These are phyloP conservation scores for Pseudogymnoascus sp. DNA, from an alignment of 2,329 filamentous ascomycete species.

Conservation along the genomic window DNA sequence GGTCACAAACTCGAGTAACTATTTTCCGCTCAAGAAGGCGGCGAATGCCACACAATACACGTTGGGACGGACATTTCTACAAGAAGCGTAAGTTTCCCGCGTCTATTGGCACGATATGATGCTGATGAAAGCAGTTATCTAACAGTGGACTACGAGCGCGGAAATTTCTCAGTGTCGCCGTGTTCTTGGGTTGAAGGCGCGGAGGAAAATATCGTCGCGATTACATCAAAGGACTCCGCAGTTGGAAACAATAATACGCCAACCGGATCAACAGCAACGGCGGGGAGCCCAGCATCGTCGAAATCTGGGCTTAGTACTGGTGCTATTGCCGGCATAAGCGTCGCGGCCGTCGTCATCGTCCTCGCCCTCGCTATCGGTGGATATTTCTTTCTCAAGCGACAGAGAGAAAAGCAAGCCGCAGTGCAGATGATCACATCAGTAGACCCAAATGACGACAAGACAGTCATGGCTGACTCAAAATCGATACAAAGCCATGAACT, in stretches of 20 bases:
- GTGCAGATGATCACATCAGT: not conserved
- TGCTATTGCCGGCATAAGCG: not conserved
- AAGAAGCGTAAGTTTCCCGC: conserved; percentile 26
- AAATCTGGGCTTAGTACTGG: not conserved
- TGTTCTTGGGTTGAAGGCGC: conserved; percentile 32
- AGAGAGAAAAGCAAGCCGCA: not conserved
- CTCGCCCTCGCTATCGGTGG: not conserved
- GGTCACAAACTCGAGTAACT: conserved; percentile 21
- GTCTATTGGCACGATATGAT: not conserved
- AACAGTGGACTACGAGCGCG: conserved; percentile 35
- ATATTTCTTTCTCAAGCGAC: not conserved
- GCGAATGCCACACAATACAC: conserved; percentile 26
- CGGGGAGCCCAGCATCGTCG: not conserved
- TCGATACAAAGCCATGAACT: not conserved
- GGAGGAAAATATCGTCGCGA: conserved; percentile 19
- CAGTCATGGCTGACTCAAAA: not conserved
- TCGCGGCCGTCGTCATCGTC: not conserved
- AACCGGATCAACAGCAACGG: not conserved
- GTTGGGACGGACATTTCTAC: conserved; percentile 29
- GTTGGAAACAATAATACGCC: not conserved
- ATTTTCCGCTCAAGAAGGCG: conserved; percentile 28
- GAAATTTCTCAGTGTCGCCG: conserved; percentile 34
- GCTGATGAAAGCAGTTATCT: conserved; percentile 23
- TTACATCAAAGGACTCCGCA: conserved; percentile 20
- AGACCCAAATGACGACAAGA: not conserved